These are phyloP conservation scores for Venturia aucupariae DNA, from an alignment of 2,329 filamentous ascomycete genomes.

Conservation along the genomic window DNA sequence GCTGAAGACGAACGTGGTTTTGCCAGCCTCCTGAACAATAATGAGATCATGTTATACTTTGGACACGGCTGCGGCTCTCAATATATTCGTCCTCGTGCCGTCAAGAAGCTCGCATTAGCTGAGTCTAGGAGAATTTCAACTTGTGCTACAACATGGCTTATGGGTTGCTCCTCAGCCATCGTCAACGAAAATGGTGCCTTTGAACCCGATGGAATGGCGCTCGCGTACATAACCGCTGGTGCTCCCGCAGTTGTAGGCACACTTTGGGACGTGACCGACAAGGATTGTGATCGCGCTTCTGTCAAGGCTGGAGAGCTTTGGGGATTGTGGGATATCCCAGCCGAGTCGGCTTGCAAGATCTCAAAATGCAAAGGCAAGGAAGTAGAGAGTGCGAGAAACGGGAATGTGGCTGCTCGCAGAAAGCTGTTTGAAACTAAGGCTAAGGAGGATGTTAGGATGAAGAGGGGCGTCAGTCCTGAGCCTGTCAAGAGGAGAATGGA, in stretches of 20 bases:
- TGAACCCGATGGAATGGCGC: constrained; percentile 80
- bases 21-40: constrained; percentile 52
- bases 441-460: constrained; percentile 19
- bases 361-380: constrained; percentile 26
- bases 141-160: constrained; percentile 77
- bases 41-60: constrained; percentile 81
- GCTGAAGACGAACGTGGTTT: constrained; percentile 72
- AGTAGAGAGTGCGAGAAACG: constrained; percentile 21
- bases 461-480: constrained; percentile 21
- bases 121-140: constrained; percentile 17
- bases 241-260: constrained; percentile 79
- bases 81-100: constrained; percentile 77
- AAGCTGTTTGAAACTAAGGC: constrained; percentile 24
- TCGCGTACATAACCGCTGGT: constrained; percentile 82
- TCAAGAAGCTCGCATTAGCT: constrained; percentile 60
- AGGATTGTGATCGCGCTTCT: constrained; percentile 91
- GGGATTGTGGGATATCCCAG: constrained; percentile 53
- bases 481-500: constrained; percentile 25
- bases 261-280: constrained; percentile 96
- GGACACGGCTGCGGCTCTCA: constrained; percentile 92
- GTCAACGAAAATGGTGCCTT: constrained; percentile 77
- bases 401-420: constrained; percentile 18
- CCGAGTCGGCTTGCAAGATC: constrained; percentile 16
- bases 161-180: constrained; percentile 85
- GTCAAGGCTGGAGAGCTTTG: constrained; percentile 71